Evolutionary conservation across 1,139 yeast genomes (phyloP).

Genomic region (Hansenula sp.): DNA sequence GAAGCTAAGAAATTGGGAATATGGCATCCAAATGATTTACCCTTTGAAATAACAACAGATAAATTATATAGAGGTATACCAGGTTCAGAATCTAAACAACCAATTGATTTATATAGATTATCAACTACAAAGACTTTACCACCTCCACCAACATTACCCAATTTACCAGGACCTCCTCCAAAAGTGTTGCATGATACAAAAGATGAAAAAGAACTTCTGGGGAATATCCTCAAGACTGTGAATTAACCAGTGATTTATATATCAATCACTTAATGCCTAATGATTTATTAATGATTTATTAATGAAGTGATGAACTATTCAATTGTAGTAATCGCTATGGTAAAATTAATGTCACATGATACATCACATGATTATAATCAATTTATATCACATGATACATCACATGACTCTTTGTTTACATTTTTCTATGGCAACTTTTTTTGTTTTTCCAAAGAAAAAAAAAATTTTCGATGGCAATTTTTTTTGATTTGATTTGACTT

Average conservation of each 20-base stretch:
- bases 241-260: too few relatives aligned
- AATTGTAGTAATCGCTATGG: too few relatives aligned
- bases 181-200: constrained; percentile 14
- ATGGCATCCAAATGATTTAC: constrained; percentile 37
- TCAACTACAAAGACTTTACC: constrained; percentile 26
- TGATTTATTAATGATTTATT: too few relatives aligned
- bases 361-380: too few relatives aligned
- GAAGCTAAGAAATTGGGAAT: constrained; percentile 47
- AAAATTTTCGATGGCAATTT: constrained; percentile 11
- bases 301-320: too few relatives aligned
- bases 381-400: neutral
- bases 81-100: constrained; percentile 23
- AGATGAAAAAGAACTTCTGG: constrained; percentile 11
- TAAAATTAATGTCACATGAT: too few relatives aligned
- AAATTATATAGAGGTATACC: constrained; percentile 44
- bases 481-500: neutral
- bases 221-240: constrained; percentile 17
- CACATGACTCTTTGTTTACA: neutral
- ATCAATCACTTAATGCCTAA: too few relatives aligned
- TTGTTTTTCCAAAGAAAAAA: neutral
- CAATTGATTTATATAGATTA: constrained; percentile 13
- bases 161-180: constrained; percentile 44
- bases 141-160: constrained; percentile 37
- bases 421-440: neutral
- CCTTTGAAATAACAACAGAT: constrained; percentile 37